Conservation (phyloP, 2,329 filamentous ascomycete species). For the Aphanocladium album region DNA sequence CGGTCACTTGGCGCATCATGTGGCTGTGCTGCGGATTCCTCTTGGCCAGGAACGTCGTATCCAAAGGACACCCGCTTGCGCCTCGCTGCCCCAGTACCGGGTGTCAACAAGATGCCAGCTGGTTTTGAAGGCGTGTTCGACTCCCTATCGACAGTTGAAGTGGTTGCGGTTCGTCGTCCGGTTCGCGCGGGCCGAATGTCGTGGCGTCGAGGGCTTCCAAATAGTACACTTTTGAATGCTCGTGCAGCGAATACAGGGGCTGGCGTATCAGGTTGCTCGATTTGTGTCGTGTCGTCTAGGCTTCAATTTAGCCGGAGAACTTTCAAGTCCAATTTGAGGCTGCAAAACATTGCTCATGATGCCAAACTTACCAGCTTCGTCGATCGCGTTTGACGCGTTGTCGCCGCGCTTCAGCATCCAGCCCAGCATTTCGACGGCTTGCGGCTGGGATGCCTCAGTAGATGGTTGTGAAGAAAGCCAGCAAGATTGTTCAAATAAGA, state of each 20-base stretch:
- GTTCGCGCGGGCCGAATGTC: conserved; percentile 26
- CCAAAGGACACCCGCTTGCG: conserved; percentile 64
- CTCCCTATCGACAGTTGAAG: conserved; percentile 22
- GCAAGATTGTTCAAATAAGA: neutral
- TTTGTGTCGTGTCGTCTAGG: conserved; percentile 37
- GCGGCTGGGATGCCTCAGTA: neutral
- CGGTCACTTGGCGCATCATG: conserved; percentile 30
- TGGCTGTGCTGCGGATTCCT: conserved; percentile 21
- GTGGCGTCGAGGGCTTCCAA: conserved; percentile 49
- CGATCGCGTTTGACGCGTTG: conserved; percentile 30
- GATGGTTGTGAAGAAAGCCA: neutral
- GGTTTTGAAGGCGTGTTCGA: conserved; percentile 45
- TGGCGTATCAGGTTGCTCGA: conserved; percentile 59
- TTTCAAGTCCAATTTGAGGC: too few relatives aligned
- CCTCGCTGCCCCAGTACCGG: conserved; percentile 54
- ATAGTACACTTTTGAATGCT: conserved; percentile 59
- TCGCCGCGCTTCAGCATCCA: conserved; percentile 51
- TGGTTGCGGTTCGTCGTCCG: conserved; percentile 21
- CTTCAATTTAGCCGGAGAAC: neutral
- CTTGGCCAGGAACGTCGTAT: conserved; percentile 45
- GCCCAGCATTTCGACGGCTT: conserved; percentile 43
- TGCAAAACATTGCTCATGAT: too few relatives aligned
- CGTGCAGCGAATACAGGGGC: conserved; percentile 62
- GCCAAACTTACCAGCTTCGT: conserved; percentile 25
- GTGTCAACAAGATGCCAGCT: conserved; percentile 58